phyloP scores from a whole-genome alignment of 495 filamentous ascomycete genomes.

The Penicillium paradoxum region DNA sequence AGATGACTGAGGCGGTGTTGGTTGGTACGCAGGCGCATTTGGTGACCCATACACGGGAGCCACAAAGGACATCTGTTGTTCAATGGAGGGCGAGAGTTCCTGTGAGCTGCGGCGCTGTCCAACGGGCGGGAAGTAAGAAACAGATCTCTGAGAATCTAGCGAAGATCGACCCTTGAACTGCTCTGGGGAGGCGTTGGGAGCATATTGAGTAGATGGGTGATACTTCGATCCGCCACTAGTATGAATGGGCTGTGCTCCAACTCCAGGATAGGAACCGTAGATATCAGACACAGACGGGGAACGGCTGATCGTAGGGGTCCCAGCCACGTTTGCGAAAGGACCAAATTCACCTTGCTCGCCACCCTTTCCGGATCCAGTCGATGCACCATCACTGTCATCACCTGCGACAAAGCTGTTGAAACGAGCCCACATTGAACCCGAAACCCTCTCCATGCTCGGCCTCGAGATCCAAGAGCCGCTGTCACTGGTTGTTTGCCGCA shows the following conservation, averaged over 20 bases:
- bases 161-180: constrained; percentile 42
- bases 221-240: constrained; percentile 54
- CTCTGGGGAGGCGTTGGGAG: constrained; percentile 46
- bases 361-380: constrained; percentile 53
- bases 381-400: constrained; percentile 66
- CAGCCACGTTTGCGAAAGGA: constrained; percentile 74
- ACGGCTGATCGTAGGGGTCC: constrained; percentile 79
- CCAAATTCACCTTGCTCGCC: constrained; percentile 54
- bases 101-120: constrained; percentile 41
- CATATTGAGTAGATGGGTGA: constrained; percentile 52
- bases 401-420: constrained; percentile 95
- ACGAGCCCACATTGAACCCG: constrained; percentile 75
- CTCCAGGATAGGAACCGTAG: constrained; percentile 55
- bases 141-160: constrained; percentile 44
- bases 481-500: constrained; percentile 80
- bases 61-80: constrained; percentile 28
- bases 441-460: constrained; percentile 92
- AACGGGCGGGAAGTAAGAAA: constrained; percentile 24
- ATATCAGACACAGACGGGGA: constrained; percentile 71
- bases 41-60: constrained; percentile 35
- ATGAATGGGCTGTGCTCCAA: constrained; percentile 33
- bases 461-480: constrained; percentile 76
- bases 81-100: constrained; percentile 33
- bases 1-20: constrained; percentile 47
- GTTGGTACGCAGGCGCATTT: constrained; percentile 36